Conservation (phyloP, 2,329 filamentous ascomycete genomes). For the Sporothrix sp. region DNA sequence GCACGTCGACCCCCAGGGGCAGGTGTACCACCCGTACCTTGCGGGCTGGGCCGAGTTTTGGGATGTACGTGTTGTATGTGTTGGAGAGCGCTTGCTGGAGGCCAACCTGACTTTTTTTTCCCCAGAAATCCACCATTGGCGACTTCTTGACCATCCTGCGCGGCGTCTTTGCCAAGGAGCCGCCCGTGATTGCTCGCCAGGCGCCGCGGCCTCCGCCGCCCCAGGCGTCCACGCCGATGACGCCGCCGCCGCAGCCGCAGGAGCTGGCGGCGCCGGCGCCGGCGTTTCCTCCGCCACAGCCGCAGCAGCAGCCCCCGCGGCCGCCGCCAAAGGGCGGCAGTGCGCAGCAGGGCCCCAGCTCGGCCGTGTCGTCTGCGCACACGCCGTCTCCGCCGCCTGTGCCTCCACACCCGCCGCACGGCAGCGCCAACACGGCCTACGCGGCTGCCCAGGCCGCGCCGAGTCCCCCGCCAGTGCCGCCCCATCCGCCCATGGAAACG, state of each 20-base stretch:
- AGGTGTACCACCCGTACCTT: conserved; percentile 91
- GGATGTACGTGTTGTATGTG: conserved; percentile 87
- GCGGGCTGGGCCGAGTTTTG: conserved; percentile 81
- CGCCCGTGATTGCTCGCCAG: conserved; percentile 72
- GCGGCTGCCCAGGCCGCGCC: neutral
- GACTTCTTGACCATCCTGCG: conserved; percentile 76
- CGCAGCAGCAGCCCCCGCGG: conserved; percentile 29
- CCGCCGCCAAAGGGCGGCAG: conserved; percentile 44
- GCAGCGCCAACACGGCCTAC: neutral
- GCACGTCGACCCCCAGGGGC: conserved; percentile 86
- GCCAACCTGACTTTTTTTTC: neutral
- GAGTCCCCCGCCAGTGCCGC: conserved; percentile 1
- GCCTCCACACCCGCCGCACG: conserved; percentile 12
- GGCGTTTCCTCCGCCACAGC: conserved; percentile 19
- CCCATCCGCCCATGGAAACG: neutral
- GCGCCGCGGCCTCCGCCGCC: conserved; percentile 29
- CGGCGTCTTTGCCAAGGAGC: conserved; percentile 88
- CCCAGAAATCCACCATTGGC: conserved; percentile 67
- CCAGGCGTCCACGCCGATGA: conserved; percentile 14
- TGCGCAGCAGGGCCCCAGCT: conserved; percentile 8
- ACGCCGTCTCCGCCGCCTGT: conserved; percentile 14
- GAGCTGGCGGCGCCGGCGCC: conserved; percentile 36
- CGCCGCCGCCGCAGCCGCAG: conserved; percentile 45
- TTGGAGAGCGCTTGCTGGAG: neutral
- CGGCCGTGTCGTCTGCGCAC: neutral